Evolutionary conservation across 768 basidiomycete genomes (phyloP).

Genomic region (Rhodotorula paludigena): DNA sequence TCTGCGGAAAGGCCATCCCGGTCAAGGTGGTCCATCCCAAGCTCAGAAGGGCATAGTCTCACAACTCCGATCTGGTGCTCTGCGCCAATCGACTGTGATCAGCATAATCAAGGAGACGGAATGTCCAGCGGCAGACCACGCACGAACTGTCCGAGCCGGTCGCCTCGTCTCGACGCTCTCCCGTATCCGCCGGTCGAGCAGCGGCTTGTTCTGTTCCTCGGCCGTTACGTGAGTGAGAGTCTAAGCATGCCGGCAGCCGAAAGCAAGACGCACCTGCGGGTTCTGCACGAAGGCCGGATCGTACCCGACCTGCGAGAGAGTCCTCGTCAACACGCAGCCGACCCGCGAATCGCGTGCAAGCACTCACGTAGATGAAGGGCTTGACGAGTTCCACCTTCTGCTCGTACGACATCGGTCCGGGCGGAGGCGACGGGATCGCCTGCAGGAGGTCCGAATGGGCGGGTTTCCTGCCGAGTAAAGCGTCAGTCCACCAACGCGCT

Average conservation of each 20-base stretch:
- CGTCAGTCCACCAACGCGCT: no score
- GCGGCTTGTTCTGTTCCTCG: constrained; percentile 15
- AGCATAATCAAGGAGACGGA: no score
- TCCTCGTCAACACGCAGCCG: neutral
- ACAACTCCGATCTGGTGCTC: constrained; percentile 28
- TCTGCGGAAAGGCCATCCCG: neutral
- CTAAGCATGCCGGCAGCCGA: neutral
- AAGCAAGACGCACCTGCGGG: constrained; percentile 4
- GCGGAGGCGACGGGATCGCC: constrained; percentile 19
- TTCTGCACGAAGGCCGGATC: constrained; percentile 16
- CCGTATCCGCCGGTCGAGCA: constrained; percentile 12
- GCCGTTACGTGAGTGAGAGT: no score
- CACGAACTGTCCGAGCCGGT: constrained; percentile 21
- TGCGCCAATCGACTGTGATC: neutral
- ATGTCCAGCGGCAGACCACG: neutral
- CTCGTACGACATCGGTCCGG: constrained; percentile 2
- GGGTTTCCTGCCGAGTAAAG: constrained; percentile 8
- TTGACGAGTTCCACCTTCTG: constrained; percentile 22
- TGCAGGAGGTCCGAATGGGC: constrained; percentile 31
- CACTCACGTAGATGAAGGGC: constrained; percentile 25
- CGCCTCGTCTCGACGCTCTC: constrained; percentile 19
- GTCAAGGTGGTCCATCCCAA: rapidly evolving
- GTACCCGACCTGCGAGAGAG: constrained; percentile 15
- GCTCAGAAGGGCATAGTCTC: neutral
- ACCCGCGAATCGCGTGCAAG: neutral